A percentile compares a stretch with the other conserved stretches of the same genome.
These are phyloP conservation scores for Sphagnum magellanicum DNA, from an alignment of 228 moss, liverwort and hornwort genomes.

Conservation along the genomic window DNA sequence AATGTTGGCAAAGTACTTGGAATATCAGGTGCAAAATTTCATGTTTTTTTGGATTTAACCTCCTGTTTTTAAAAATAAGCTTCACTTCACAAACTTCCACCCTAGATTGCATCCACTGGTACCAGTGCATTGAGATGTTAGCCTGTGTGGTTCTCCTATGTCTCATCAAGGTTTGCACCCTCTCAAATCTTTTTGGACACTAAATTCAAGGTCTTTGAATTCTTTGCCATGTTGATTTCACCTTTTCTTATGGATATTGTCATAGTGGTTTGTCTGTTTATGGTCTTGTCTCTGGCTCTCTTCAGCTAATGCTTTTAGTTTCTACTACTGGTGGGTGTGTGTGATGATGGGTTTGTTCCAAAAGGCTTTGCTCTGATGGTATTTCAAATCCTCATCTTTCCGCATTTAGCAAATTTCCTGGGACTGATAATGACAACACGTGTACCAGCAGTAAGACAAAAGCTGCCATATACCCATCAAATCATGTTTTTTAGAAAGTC, in stretches of 20 bases:
- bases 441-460: slow-evolving; percentile 27
- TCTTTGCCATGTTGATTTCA: too few species aligned
- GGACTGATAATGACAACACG: slow-evolving; percentile 50
- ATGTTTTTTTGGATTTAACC: too few species aligned
- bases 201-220: background rate
- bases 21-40: slow-evolving; percentile 29
- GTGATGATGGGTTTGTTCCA: background rate
- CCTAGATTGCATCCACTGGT: too few species aligned
- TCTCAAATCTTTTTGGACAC: background rate
- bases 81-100: too few species aligned
- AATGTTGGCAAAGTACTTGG: slow-evolving; percentile 53
- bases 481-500: background rate
- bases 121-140: too few species aligned
- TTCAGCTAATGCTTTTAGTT: background rate
- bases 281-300: background rate
- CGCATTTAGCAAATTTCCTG: slow-evolving; percentile 34
- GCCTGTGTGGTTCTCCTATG: background rate
- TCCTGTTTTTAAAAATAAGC: too few species aligned
- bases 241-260: background rate
- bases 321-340: background rate
- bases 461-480: too few species aligned
- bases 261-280: background rate
- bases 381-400: slow-evolving; percentile 47
- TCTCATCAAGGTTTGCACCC: background rate
- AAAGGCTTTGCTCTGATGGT: slow-evolving; percentile 38